phyloP scores from a whole-genome alignment of 495 filamentous ascomycete species.

The Collariella sp. region DNA sequence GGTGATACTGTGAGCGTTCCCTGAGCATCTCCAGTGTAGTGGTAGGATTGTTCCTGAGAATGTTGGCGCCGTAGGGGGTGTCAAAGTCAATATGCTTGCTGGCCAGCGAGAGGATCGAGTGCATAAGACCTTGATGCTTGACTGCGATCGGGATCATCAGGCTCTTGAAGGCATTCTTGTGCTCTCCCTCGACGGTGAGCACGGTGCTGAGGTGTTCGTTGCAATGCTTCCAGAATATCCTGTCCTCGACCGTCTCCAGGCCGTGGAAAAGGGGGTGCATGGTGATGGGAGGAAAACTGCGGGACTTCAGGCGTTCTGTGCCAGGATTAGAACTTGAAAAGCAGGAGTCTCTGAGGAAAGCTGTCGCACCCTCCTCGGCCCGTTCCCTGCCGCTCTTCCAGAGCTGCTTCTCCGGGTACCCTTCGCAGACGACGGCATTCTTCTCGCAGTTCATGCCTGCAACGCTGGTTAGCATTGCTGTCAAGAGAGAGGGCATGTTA shows the following conservation, averaged over 20 bases:
- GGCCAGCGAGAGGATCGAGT: conserved; percentile 79
- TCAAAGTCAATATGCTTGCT: conserved; percentile 67
- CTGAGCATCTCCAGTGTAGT: conserved; percentile 36
- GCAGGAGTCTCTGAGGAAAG: background rate
- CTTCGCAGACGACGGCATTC: conserved; percentile 87
- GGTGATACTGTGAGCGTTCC: conserved; percentile 47
- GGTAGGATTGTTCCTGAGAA: conserved; percentile 36
- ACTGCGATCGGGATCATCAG: conserved; percentile 81
- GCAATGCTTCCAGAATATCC: conserved; percentile 80
- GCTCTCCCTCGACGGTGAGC: conserved; percentile 73
- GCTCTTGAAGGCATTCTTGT: conserved; percentile 82
- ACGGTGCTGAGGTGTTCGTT: conserved; percentile 71
- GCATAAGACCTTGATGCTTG: conserved; percentile 79
- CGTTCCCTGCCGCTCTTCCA: conserved; percentile 81
- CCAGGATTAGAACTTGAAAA: conserved; percentile 18
- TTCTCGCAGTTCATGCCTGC: conserved; percentile 86
- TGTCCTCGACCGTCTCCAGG: conserved; percentile 76
- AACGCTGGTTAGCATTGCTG: conserved; percentile 15
- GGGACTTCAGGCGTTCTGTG: conserved; percentile 36
- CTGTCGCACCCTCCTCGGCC: conserved; percentile 56
- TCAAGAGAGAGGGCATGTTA: background rate
- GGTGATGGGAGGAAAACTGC: conserved; percentile 48
- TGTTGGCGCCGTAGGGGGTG: conserved; percentile 39
- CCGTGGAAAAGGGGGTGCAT: conserved; percentile 76
- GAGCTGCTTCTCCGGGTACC: conserved; percentile 78